Percentiles rank a stretch among this genome's conserved stretches.
Evolutionary conservation across 1,139 yeast genomes (phyloP).

Genomic region (Schwanniomyces etchellsii): DNA sequence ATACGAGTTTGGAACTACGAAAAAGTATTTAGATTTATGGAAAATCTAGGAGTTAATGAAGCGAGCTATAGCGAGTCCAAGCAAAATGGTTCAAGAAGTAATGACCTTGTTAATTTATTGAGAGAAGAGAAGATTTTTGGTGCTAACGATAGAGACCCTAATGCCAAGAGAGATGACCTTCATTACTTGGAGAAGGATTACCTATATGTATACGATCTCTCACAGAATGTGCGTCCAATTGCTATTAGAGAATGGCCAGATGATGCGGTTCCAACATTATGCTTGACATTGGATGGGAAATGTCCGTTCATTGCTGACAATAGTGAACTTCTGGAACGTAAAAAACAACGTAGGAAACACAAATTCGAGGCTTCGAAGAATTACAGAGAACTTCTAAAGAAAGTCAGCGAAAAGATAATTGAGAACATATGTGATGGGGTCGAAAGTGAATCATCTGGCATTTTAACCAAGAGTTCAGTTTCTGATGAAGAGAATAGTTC

Average conservation of each 20-base stretch:
- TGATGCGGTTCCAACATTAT: constrained; percentile 38
- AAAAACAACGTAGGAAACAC: constrained; percentile 30
- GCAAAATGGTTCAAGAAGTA: constrained; percentile 9
- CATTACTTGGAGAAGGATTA: constrained; percentile 67
- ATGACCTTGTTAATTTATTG: constrained; percentile 58
- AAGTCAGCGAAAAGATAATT: constrained; percentile 31
- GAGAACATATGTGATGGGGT: constrained; percentile 20
- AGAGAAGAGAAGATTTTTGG: constrained; percentile 84
- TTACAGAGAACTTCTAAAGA: constrained; percentile 33
- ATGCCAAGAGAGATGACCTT: constrained; percentile 77
- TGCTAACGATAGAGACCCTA: constrained; percentile 84
- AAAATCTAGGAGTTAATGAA: constrained; percentile 52
- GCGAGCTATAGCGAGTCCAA: constrained; percentile 12
- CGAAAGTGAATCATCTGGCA: constrained; percentile 12
- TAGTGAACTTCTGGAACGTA: constrained; percentile 33
- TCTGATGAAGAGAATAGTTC: constrained; percentile 8
- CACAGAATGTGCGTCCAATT: constrained; percentile 76
- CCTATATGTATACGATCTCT: constrained; percentile 74
- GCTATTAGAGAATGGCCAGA: constrained; percentile 75
- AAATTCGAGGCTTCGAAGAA: constrained; percentile 37
- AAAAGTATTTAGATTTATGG: constrained; percentile 75
- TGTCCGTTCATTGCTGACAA: constrained; percentile 64
- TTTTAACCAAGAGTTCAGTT: constrained; percentile 23
- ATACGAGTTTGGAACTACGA: constrained; percentile 87
- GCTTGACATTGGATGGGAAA: constrained; percentile 54